phyloP scores from a whole-genome alignment of 345 rosid genomes.

The Eucalyptus pauciflora region DNA sequence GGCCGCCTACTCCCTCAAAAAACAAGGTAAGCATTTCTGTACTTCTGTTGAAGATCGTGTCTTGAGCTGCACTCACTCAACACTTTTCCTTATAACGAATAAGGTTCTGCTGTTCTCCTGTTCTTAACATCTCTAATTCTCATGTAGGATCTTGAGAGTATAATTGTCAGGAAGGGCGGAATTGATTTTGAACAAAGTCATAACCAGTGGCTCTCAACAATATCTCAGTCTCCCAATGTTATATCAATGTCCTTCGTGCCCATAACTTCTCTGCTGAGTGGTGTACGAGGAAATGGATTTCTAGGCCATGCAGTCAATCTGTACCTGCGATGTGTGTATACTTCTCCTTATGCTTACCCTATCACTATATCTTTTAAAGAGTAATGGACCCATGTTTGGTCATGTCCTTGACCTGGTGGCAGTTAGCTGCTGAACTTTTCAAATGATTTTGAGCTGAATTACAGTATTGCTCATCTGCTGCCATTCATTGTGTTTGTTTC shows the following conservation, averaged over 20 bases:
- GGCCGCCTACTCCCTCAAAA: conserved; percentile 37
- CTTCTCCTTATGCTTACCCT: background rate
- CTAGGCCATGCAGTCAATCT: conserved; percentile 81
- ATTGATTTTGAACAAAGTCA: conserved; percentile 59
- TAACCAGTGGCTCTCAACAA: conserved; percentile 76
- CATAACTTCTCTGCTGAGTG: conserved; percentile 72
- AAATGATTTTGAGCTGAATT: background rate
- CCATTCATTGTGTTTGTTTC: background rate
- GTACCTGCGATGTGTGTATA: conserved; percentile 77
- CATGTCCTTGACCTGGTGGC: background rate
- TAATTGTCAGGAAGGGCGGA: conserved; percentile 67
- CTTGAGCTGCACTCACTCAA: background rate
- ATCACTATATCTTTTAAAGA: background rate
- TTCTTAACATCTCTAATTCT: background rate
- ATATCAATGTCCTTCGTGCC: conserved; percentile 94
- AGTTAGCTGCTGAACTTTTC: background rate
- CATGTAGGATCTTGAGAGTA: conserved; percentile 38
- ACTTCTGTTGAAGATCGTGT: background rate
- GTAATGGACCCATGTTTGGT: background rate
- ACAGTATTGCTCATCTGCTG: background rate
- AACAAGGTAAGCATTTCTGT: conserved; percentile 37
- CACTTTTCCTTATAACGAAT: background rate
- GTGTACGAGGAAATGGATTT: conserved; percentile 83
- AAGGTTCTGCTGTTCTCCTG: background rate
- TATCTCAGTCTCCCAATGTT: conserved; percentile 68